Evolutionary conservation across 2,329 filamentous ascomycete genomes (phyloP).

Genomic region (Cercospora sojina): DNA sequence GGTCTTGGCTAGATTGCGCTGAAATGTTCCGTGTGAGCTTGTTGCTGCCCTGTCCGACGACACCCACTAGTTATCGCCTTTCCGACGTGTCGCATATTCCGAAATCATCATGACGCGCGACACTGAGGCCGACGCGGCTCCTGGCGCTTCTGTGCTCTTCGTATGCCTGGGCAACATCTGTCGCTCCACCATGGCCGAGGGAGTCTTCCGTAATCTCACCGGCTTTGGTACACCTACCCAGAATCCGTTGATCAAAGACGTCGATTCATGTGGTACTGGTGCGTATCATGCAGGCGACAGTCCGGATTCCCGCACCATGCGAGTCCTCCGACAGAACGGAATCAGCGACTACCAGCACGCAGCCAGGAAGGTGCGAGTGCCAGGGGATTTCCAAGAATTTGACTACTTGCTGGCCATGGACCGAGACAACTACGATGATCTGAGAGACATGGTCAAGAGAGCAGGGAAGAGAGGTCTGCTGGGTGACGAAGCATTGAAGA

Average conservation of each 20-base stretch:
- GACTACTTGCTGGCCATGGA: conserved; percentile 98
- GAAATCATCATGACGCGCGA: conserved; percentile 23
- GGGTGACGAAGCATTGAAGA: conserved; percentile 38
- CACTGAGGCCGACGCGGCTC: not conserved
- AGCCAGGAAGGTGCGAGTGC: conserved; percentile 67
- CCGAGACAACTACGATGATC: conserved; percentile 70
- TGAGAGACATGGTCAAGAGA: conserved; percentile 59
- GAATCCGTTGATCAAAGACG: conserved; percentile 58
- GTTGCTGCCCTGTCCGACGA: not conserved
- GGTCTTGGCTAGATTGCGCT: not conserved
- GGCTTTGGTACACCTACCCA: conserved; percentile 52
- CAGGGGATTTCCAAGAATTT: conserved; percentile 76
- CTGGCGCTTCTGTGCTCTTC: conserved; percentile 72
- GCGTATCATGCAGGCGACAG: conserved; percentile 77
- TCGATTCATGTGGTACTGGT: conserved; percentile 89
- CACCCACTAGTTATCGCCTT: not conserved
- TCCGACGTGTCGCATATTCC: not conserved
- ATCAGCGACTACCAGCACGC: conserved; percentile 75
- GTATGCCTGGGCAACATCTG: conserved; percentile 97
- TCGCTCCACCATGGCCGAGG: conserved; percentile 91
- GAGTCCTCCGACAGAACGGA: conserved; percentile 64
- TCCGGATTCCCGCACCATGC: conserved; percentile 81
- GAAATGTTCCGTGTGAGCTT: not conserved
- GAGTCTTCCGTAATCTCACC: conserved; percentile 74
- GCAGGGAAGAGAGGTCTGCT: conserved; percentile 46